Evolutionary conservation across 345 rosid genomes (phyloP), one percentile per base, ranked within the genome.

Genomic region (Brassica carinata): DNA sequence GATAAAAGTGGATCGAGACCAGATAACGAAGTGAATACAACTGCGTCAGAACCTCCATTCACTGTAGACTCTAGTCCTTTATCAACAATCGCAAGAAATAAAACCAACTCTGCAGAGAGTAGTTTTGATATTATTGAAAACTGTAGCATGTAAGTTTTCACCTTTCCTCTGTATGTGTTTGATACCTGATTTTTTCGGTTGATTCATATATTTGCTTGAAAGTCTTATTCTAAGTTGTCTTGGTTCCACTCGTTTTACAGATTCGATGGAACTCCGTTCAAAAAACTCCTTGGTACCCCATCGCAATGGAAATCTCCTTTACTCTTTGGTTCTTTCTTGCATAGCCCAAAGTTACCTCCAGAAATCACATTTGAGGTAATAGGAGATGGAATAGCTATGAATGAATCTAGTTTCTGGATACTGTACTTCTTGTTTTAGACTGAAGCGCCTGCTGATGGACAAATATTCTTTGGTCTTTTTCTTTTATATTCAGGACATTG

Each of bases 231-330:
- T 72, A 67, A 71, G 17, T 26, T 67, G 51, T 67, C 11, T 34
- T 82, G 71, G 65, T 36, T n/a, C 64, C 31, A 72, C 72, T 65
- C 40, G 38, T 66, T 72, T 67, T 72, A 61, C 85, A 94, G 99
- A 83, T 92, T 92, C 74, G 91, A 94, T 73, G 97, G 84, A 55
- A 96, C 98, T 69, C 98, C 98, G 45, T 90, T 86, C 67, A 88
- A 73, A 83, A 87, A 94, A 83, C 92, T 90, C 51, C 81, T 94
- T 5, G 95, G 94, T 71, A 87, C 98, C 53, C 99, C 97, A 77
- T 90, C 96, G 23, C 97, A 94, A 19, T 94, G 99, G 99, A 96
- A 89, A 79, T 96, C 99, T 5, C 97, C 99, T 64, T 91, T 94
- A 90, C 93, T 91, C 85, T 79, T 96, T 61, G 89, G 91, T 84